Evolutionary conservation across 192 early-diverging fungal genomes (phyloP).

Genomic region (Haplosporangium gracile): DNA sequence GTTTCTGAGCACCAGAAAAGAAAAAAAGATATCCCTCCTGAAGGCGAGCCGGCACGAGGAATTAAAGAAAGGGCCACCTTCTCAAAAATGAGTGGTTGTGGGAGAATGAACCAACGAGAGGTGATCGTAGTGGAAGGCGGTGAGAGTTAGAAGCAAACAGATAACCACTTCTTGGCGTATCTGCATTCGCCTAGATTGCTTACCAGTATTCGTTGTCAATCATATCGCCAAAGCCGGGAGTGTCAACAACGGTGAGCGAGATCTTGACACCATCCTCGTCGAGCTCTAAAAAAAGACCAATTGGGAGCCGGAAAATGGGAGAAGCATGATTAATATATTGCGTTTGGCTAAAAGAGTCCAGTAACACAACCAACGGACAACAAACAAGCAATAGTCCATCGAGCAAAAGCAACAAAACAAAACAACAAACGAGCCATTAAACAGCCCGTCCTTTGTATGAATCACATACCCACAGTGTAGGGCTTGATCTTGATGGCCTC

Average conservation of each 20-base stretch:
- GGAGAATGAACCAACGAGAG: not conserved
- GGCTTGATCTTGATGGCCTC: slow-evolving; percentile 91
- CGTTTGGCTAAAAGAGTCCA: not conserved
- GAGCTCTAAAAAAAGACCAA: slow-evolving; percentile 70
- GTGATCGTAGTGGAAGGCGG: not conserved
- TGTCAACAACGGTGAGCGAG: slow-evolving; percentile 97
- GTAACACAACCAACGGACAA: slow-evolving; percentile 7
- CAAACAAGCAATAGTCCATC: not conserved
- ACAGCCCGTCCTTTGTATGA: not conserved
- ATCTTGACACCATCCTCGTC: slow-evolving; percentile 99
- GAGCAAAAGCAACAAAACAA: not conserved
- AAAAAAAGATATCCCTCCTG: slow-evolving; percentile 1
- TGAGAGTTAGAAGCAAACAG: not conserved
- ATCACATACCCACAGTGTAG: slow-evolving; percentile 78
- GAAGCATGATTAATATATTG: slow-evolving; percentile 7
- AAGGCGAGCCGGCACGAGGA: not conserved
- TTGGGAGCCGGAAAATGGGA: not conserved
- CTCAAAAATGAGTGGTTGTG: not conserved
- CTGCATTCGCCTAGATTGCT: slow-evolving; percentile 1
- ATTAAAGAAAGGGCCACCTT: not conserved
- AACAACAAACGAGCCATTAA: not conserved
- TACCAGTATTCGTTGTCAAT: slow-evolving; percentile 96
- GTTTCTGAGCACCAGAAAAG: slow-evolving; percentile 11
- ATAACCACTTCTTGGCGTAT: not conserved
- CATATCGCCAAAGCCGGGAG: slow-evolving; percentile 98